phyloP scores from a whole-genome alignment of 2,329 filamentous ascomycete species.

The Fusarium falciforme region DNA sequence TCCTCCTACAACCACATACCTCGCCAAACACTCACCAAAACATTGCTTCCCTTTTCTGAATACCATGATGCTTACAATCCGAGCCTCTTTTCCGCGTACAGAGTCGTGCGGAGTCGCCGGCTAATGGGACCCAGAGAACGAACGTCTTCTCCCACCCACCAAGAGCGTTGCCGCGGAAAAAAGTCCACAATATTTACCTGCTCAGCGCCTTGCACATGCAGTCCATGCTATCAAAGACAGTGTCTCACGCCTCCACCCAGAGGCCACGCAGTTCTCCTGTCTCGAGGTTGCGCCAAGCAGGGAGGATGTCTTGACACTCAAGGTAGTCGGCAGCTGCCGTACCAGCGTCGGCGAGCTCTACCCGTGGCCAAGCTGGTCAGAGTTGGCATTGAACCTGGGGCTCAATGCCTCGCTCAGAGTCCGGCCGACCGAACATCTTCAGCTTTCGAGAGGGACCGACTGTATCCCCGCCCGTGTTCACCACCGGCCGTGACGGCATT shows the following conservation, averaged over 20 bases:
- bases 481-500: background rate
- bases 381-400: conserved; percentile 8
- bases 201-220: conserved; percentile 11
- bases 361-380: conserved; percentile 22
- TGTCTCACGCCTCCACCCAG: conserved; percentile 41
- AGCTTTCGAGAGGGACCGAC: conserved; percentile 7
- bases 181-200: conserved; percentile 24
- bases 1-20: conserved; percentile 10
- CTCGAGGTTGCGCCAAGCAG: conserved; percentile 27
- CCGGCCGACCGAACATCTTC: conserved; percentile 13
- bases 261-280: conserved; percentile 24
- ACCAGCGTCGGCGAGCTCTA: conserved; percentile 12
- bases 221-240: conserved; percentile 33
- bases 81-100: background rate
- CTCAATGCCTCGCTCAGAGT: conserved; percentile 20
- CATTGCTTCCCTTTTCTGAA: background rate
- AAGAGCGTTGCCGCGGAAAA: conserved; percentile 33
- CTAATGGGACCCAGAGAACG: conserved; percentile 2
- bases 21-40: background rate
- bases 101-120: conserved; percentile 16
- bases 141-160: conserved; percentile 8
- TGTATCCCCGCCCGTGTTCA: conserved; percentile 1
- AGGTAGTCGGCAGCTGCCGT: conserved; percentile 14
- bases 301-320: conserved; percentile 32
- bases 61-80: background rate